phyloP scores from a whole-genome alignment of 192 early-diverging fungal genomes.

The Rhizophlyctis rosea region DNA sequence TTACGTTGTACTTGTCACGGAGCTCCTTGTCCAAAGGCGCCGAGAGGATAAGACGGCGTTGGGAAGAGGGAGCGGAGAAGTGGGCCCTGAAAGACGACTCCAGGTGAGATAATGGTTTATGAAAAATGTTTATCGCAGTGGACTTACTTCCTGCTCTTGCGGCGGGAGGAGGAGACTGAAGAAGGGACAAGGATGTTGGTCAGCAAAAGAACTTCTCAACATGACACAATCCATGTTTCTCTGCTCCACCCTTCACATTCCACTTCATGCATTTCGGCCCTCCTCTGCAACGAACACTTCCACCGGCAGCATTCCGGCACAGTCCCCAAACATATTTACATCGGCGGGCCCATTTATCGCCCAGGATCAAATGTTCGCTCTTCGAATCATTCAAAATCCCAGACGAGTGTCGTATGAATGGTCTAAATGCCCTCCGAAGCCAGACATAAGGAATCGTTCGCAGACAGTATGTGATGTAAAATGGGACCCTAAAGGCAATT shows the following conservation, averaged over 20 bases:
- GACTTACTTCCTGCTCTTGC: constrained; percentile 41
- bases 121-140: too few species aligned
- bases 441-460: not conserved
- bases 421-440: not conserved
- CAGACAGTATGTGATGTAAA: not conserved
- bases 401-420: not conserved
- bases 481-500: not conserved
- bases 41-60: constrained; percentile 95
- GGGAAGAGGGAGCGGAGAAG: constrained; percentile 93
- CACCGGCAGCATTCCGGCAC: not conserved
- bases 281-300: not conserved
- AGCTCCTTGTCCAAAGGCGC: constrained; percentile 98
- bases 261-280: not conserved
- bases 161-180: constrained; percentile 31
- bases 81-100: too few species aligned
- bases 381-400: not conserved
- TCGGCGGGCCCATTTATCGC: not conserved
- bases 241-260: not conserved
- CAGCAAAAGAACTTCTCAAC: not conserved
- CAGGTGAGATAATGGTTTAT: too few species aligned
- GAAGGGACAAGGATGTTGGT: not conserved
- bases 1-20: constrained; percentile 90
- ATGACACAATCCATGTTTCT: not conserved
- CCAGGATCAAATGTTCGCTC: not conserved
- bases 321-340: too few species aligned